Evolutionary conservation across 371 early-diverging fungal genomes (phyloP).

Genomic region (Funneliformis caledonium): DNA sequence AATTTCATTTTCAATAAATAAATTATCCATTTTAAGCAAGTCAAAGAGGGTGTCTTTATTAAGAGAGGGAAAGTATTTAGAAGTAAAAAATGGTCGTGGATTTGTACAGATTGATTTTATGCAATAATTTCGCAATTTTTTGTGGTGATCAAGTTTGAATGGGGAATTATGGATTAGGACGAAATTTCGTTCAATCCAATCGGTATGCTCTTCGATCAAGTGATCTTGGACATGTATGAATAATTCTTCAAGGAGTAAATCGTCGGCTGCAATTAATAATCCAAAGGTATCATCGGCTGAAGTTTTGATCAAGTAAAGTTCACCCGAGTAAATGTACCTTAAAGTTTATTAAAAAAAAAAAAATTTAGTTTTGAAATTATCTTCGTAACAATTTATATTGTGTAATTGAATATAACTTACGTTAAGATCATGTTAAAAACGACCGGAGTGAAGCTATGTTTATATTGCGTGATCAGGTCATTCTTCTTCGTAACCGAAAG

Average conservation of each 20-base stretch:
- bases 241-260: slow-evolving; percentile 22
- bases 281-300: slow-evolving; percentile 15
- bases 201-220: slow-evolving; percentile 1
- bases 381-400: too few relatives aligned
- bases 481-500: neutral
- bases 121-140: slow-evolving; percentile 26
- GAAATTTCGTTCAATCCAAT: slow-evolving; percentile 5
- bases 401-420: too few relatives aligned
- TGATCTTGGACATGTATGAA: slow-evolving; percentile 12
- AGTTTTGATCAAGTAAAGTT: neutral
- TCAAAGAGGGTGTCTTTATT: neutral
- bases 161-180: neutral
- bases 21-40: slow-evolving; percentile 1
- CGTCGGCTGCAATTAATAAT: slow-evolving; percentile 17
- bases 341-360: too few relatives aligned
- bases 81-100: slow-evolving; percentile 1
- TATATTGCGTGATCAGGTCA: too few relatives aligned
- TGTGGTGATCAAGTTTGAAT: neutral
- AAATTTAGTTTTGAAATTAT: too few relatives aligned
- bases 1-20: neutral
- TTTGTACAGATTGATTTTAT: neutral
- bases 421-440: too few relatives aligned
- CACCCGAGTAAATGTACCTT: slow-evolving; percentile 36
- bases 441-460: too few relatives aligned
- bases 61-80: neutral